Conservation (phyloP, 768 basidiomycete species). For the Paxillus ammoniavirescens region DNA sequence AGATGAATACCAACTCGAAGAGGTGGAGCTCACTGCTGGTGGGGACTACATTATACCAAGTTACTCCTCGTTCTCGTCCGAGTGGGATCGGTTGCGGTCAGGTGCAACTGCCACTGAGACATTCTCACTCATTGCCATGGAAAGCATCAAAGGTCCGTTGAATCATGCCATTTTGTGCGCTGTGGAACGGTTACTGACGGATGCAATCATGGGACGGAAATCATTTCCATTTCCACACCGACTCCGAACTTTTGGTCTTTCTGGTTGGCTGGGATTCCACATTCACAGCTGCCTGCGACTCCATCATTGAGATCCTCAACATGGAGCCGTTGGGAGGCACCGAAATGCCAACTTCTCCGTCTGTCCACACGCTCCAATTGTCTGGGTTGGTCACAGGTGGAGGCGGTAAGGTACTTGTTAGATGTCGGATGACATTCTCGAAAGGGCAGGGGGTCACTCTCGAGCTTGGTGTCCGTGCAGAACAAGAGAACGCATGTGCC, state of each 20-base stretch:
- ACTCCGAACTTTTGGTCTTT: conserved; percentile 2
- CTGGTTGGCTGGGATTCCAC: neutral
- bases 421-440: conserved; percentile 94
- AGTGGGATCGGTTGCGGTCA: conserved; percentile 90
- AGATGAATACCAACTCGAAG: conserved; percentile 97
- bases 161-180: conserved; percentile 5
- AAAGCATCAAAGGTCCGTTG: conserved; percentile 85
- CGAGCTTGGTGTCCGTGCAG: conserved; percentile 88
- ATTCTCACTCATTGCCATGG: conserved; percentile 88
- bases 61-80: conserved; percentile 86
- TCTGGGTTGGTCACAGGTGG: conserved; percentile 90
- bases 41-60: conserved; percentile 96
- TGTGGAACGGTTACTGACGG: conserved; percentile 14
- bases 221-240: conserved; percentile 11
- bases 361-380: conserved; percentile 92
- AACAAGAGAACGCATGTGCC: conserved; percentile 81
- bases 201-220: conserved; percentile 13
- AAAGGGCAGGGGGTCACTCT: conserved; percentile 89
- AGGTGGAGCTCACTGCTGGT: conserved; percentile 88
- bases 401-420: conserved; percentile 92
- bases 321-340: conserved; percentile 97
- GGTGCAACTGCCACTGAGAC: conserved; percentile 87
- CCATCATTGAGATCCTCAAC: conserved; percentile 91
- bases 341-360: conserved; percentile 73
- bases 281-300: conserved; percentile 85